Evolutionary conservation across 2,329 filamentous ascomycete genomes (phyloP).

Genomic region (Cladosporium halotolerans): DNA sequence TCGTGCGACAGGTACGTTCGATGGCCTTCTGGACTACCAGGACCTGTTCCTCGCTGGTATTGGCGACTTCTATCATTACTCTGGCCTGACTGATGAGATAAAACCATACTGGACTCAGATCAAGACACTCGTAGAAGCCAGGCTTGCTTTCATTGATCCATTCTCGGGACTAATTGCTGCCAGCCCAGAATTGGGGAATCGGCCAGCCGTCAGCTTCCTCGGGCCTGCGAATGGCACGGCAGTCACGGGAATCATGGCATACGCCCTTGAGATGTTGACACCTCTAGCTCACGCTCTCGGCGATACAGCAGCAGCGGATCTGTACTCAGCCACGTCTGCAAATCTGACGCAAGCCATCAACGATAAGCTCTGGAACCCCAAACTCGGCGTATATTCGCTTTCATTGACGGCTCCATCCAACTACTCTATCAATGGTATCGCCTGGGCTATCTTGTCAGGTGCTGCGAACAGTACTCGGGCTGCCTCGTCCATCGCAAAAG

Average conservation of each 20-base stretch:
- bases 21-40: constrained; percentile 27
- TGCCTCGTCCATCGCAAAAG: constrained; percentile 25
- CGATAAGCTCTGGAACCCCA: constrained; percentile 29
- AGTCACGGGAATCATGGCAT: constrained; percentile 21
- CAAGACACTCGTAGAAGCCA: constrained; percentile 19
- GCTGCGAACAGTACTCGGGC: constrained; percentile 30
- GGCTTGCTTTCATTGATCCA: constrained; percentile 25
- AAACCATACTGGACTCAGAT: constrained; percentile 22
- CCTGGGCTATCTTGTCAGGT: constrained; percentile 31
- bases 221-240: constrained; percentile 29
- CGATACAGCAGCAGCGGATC: constrained; percentile 22
- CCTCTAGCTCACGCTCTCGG: constrained; percentile 28
- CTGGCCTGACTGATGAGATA: constrained; percentile 18
- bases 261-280: constrained; percentile 24
- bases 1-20: constrained; percentile 8
- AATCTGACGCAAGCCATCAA: constrained; percentile 27
- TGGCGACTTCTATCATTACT: constrained; percentile 25
- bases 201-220: constrained; percentile 21
- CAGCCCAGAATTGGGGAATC: not conserved
- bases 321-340: constrained; percentile 21
- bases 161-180: constrained; percentile 22
- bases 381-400: constrained; percentile 29
- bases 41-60: constrained; percentile 27
- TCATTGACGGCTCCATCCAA: constrained; percentile 23
- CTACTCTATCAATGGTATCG: constrained; percentile 30